Percentiles rank a stretch among this genome's conserved stretches.
phyloP scores from a whole-genome alignment of 148 eudicot species.

The Cornus kousa region DNA sequence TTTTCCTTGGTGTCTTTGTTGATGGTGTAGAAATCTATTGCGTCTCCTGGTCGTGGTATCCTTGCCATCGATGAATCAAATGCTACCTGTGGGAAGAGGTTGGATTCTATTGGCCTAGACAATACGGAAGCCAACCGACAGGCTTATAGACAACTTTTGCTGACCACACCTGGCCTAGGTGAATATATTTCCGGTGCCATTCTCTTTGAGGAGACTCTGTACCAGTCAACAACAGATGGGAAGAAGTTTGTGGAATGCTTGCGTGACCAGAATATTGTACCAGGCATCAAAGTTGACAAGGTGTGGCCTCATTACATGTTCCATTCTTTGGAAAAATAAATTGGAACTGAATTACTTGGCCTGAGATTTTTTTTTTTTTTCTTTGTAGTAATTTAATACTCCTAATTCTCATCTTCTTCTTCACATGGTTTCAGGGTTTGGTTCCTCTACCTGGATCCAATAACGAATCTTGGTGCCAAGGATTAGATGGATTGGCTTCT shows the following conservation, averaged over 20 bases:
- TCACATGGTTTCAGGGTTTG: conserved; percentile 61
- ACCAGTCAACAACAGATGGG: conserved; percentile 92
- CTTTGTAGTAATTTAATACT: neutral
- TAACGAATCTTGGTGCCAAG: conserved; percentile 99
- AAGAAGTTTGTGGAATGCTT: conserved; percentile 83
- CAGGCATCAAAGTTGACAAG: conserved; percentile 97
- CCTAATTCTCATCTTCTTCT: neutral
- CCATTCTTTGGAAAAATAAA: neutral
- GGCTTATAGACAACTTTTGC: conserved; percentile 88
- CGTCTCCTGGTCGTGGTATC: conserved; percentile 94
- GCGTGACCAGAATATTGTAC: conserved; percentile 72
- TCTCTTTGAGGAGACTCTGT: conserved; percentile 92
- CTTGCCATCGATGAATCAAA: conserved; percentile 97
- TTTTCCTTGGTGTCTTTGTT: conserved; percentile 7
- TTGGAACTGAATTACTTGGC: neutral
- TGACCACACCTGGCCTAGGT: conserved; percentile 91
- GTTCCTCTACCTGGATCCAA: conserved; percentile 90
- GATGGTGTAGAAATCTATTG: conserved; percentile 68
- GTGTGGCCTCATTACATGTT: conserved; percentile 21
- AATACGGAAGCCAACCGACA: conserved; percentile 87
- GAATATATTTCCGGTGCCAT: conserved; percentile 93
- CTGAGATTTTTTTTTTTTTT: neutral
- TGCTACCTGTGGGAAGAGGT: conserved; percentile 92
- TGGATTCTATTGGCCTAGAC: conserved; percentile 89
- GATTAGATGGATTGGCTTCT: conserved; percentile 91